Conservation (phyloP, 2,329 filamentous ascomycete species). For the Biscogniauxia mediterranea region DNA sequence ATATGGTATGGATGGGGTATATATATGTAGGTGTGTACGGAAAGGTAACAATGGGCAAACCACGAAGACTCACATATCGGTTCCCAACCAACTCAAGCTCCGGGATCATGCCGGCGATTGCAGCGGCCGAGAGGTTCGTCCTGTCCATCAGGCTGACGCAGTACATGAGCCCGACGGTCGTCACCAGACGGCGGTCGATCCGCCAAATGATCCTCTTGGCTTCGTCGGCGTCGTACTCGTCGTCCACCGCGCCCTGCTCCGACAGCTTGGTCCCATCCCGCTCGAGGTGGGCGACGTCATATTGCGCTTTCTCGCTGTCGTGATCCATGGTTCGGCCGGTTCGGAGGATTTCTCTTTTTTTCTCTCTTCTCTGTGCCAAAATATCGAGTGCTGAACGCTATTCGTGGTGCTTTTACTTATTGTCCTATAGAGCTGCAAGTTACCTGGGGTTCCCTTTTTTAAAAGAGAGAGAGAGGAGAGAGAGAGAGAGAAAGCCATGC, state of each 20-base stretch:
- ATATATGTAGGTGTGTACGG: neutral
- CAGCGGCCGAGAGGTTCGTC: conserved; percentile 71
- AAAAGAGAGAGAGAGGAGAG: too few relatives aligned
- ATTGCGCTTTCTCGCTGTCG: conserved; percentile 27
- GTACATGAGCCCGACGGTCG: conserved; percentile 65
- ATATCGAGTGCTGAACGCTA: neutral
- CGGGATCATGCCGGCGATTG: conserved; percentile 62
- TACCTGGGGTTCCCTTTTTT: too few relatives aligned
- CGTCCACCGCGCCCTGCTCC: conserved; percentile 23
- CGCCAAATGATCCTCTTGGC: conserved; percentile 66
- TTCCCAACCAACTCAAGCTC: conserved; percentile 47
- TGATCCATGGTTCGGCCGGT: conserved; percentile 22
- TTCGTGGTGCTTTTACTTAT: too few relatives aligned
- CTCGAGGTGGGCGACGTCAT: conserved; percentile 24
- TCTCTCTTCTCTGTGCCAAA: neutral
- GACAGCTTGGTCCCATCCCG: conserved; percentile 18
- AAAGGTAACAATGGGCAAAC: too few relatives aligned
- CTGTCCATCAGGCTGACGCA: conserved; percentile 77
- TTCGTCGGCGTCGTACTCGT: conserved; percentile 58
- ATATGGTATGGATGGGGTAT: too few relatives aligned
- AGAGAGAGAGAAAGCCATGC: too few relatives aligned
- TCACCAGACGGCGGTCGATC: conserved; percentile 65
- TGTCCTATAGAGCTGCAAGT: too few relatives aligned
- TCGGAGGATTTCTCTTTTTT: neutral
- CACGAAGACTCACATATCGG: conserved; percentile 31